These are phyloP conservation scores for Neonectria hederae DNA, from an alignment of 2,329 filamentous ascomycete genomes.

Conservation along the genomic window DNA sequence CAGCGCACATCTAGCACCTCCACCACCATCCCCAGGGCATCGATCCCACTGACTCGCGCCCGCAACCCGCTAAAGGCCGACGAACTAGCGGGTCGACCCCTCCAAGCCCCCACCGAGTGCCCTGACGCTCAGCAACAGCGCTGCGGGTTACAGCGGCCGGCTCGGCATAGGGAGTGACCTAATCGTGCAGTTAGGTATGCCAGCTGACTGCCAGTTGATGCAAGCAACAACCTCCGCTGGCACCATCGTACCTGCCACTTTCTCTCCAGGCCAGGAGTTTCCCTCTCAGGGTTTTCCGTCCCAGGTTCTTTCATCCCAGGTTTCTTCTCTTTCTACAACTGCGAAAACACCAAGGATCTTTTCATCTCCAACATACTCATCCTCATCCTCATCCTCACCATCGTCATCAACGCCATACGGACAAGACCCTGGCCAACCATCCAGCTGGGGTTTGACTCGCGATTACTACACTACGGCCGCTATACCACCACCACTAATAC, in stretches of 20 bases:
- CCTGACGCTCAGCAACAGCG: constrained; percentile 6
- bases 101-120: constrained; percentile 6
- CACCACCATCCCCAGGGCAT: background rate
- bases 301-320: background rate
- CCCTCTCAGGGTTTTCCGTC: background rate
- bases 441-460: constrained; percentile 21
- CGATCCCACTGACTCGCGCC: constrained; percentile 23
- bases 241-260: constrained; percentile 17
- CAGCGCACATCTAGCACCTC: background rate
- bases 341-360: constrained; percentile 7
- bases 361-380: background rate
- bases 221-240: constrained; percentile 24
- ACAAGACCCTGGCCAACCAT: constrained; percentile 19
- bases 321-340: background rate
- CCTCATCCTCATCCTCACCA: background rate
- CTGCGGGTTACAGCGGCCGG: constrained; percentile 15
- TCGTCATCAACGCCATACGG: constrained; percentile 10
- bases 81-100: constrained; percentile 2
- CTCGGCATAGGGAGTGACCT: constrained; percentile 19
- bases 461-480: constrained; percentile 13
- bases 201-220: constrained; percentile 36
- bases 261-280: constrained; percentile 8
- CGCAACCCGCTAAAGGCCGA: constrained; percentile 18
- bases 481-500: constrained; percentile 23
- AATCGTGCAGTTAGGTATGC: constrained; percentile 17